These are phyloP conservation scores for Arabidopsis thaliana DNA, from an alignment of 345 rosid genomes.

Conservation along the genomic window DNA sequence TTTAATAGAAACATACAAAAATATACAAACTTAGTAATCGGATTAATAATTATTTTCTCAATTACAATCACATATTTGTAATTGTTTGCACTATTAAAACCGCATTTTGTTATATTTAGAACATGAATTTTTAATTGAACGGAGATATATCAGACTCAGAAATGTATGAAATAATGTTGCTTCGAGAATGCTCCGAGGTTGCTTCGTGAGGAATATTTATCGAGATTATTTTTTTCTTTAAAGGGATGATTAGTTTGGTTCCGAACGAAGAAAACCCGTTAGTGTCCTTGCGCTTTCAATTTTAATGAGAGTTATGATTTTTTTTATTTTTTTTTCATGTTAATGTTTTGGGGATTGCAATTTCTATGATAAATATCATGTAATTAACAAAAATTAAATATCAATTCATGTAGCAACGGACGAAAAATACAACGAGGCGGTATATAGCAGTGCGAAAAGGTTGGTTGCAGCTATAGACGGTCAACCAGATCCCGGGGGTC, in stretches of 20 bases:
- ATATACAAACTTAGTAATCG: no score
- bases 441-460: constrained; percentile 78
- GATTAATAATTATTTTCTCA: no score
- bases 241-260: constrained; percentile 24
- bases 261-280: neutral
- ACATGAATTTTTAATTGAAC: neutral
- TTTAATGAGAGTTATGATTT: neutral
- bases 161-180: neutral
- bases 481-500: constrained; percentile 94
- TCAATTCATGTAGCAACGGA: constrained; percentile 61
- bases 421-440: constrained; percentile 62
- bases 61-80: no score
- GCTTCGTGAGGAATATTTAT: constrained; percentile 12
- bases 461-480: constrained; percentile 95
- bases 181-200: constrained; percentile 12
- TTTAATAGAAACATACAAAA: no score
- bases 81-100: no score
- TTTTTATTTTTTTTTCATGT: neutral
- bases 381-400: neutral
- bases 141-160: neutral
- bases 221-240: neutral
- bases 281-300: neutral
- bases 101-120: no score
- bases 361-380: neutral
- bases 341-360: neutral